Evolutionary conservation across 1,139 yeast species (phyloP).

Genomic region (Taiozyma sp.): DNA sequence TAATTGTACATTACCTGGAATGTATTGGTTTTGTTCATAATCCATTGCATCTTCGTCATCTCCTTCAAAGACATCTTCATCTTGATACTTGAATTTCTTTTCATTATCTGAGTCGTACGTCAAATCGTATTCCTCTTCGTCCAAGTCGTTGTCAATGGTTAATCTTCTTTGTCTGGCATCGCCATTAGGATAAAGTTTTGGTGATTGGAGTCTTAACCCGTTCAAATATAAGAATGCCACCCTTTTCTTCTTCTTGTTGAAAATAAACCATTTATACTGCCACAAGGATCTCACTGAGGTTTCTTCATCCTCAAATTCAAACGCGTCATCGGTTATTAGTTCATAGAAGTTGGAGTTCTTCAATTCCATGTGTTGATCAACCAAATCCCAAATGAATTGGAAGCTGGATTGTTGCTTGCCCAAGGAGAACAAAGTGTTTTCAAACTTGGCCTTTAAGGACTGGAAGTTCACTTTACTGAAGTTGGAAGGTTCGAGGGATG

Average conservation of each 20-base stretch:
- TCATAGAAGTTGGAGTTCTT: slow-evolving; percentile 74
- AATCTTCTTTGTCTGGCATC: slow-evolving; percentile 23
- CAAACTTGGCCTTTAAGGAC: slow-evolving; percentile 66
- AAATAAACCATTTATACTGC: slow-evolving; percentile 91
- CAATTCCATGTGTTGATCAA: slow-evolving; percentile 80
- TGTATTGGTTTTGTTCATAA: slow-evolving; percentile 18
- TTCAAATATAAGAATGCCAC: slow-evolving; percentile 76
- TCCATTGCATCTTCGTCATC: slow-evolving; percentile 22
- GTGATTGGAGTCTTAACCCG: slow-evolving; percentile 31
- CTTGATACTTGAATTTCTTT: slow-evolving; percentile 21
- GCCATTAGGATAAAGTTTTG: slow-evolving; percentile 21
- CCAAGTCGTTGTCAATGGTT: slow-evolving; percentile 33
- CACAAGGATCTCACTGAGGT: slow-evolving; percentile 54
- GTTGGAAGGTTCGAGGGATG: slow-evolving; percentile 81
- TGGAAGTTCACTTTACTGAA: slow-evolving; percentile 54
- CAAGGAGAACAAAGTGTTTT: slow-evolving; percentile 72
- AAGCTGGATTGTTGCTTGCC: slow-evolving; percentile 55
- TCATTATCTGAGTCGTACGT: slow-evolving; percentile 33
- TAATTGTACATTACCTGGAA: slow-evolving; percentile 20
- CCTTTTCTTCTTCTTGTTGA: slow-evolving; percentile 85
- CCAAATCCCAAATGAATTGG: slow-evolving; percentile 85
- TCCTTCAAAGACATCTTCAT: slow-evolving; percentile 19
- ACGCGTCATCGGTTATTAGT: slow-evolving; percentile 24
- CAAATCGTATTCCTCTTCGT: slow-evolving; percentile 48
- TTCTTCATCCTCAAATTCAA: slow-evolving; percentile 39